A percentile compares a stretch with the other conserved stretches of the same genome.
Conservation (phyloP, 345 rosid genomes). For the Melaleuca alternifolia region DNA sequence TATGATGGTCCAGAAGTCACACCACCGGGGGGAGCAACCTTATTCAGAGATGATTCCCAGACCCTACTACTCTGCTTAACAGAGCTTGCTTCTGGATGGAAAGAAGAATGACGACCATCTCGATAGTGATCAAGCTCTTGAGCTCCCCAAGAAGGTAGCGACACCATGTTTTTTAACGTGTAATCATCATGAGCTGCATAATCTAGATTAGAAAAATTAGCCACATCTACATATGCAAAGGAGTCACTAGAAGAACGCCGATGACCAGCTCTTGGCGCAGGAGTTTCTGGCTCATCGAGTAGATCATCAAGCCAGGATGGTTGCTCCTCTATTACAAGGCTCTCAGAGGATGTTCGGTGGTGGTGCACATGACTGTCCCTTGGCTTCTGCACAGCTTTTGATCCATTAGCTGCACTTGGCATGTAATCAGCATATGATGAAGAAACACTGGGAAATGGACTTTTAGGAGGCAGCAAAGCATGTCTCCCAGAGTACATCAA, state of each 20-base stretch:
- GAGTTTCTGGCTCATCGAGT: slow-evolving; percentile 94
- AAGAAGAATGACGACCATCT: slow-evolving; percentile 37
- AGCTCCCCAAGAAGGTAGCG: slow-evolving; percentile 48
- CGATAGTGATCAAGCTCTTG: slow-evolving; percentile 51
- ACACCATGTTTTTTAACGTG: slow-evolving; percentile 25
- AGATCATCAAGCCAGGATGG: slow-evolving; percentile 99
- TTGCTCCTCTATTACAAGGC: slow-evolving; percentile 71
- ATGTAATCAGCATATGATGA: slow-evolving; percentile 57
- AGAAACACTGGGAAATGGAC: slow-evolving; percentile 70
- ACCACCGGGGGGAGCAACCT: slow-evolving; percentile 27
- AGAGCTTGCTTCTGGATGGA: slow-evolving; percentile 34
- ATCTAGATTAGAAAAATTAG: slow-evolving; percentile 47
- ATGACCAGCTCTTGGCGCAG: slow-evolving; percentile 81
- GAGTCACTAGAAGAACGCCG: slow-evolving; percentile 98
- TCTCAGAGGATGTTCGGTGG: slow-evolving; percentile 92
- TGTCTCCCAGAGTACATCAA: slow-evolving; percentile 64
- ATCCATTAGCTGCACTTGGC: slow-evolving; percentile 43
- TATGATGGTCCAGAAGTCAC: slow-evolving; percentile 43
- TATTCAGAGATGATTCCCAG: slow-evolving; percentile 38
- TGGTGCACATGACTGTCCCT: slow-evolving; percentile 48
- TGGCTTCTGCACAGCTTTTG: slow-evolving; percentile 65
- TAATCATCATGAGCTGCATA: slow-evolving; percentile 56
- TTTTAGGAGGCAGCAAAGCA: slow-evolving; percentile 88
- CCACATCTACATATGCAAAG: slow-evolving; percentile 65
- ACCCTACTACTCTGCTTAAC: slow-evolving; percentile 39